Evolutionary conservation across 2,329 filamentous ascomycete species (phyloP).

Genomic region (Alternaria incomplexa): DNA sequence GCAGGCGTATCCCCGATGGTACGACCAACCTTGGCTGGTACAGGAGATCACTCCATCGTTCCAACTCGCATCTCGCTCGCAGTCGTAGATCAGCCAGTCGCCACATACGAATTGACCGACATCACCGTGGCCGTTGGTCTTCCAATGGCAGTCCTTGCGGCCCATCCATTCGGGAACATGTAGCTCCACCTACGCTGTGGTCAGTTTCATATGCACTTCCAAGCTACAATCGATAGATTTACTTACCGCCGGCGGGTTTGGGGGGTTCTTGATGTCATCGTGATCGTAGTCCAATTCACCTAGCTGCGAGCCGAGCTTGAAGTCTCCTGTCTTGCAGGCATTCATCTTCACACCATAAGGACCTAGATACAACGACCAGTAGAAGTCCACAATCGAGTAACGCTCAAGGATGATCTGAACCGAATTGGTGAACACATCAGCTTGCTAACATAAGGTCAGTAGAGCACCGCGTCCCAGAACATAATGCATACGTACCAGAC

Average conservation of each 20-base stretch:
- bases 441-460: background rate
- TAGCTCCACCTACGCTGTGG: background rate
- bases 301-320: background rate
- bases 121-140: background rate
- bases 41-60: background rate
- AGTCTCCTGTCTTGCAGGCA: background rate
- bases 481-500: background rate
- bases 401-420: background rate
- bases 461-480: background rate
- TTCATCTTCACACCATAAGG: background rate
- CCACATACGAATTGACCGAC: background rate
- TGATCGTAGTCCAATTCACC: background rate
- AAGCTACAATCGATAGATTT: background rate
- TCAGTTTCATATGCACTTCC: background rate
- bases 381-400: background rate
- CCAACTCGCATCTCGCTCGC: background rate
- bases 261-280: background rate
- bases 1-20: background rate
- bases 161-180: no score
- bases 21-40: background rate
- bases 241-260: background rate
- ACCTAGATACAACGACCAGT: background rate
- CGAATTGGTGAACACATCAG: background rate
- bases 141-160: background rate
- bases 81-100: background rate